Conservation (phyloP, 352 stramenopile genomes). For the Phytophthora kernoviae region DNA sequence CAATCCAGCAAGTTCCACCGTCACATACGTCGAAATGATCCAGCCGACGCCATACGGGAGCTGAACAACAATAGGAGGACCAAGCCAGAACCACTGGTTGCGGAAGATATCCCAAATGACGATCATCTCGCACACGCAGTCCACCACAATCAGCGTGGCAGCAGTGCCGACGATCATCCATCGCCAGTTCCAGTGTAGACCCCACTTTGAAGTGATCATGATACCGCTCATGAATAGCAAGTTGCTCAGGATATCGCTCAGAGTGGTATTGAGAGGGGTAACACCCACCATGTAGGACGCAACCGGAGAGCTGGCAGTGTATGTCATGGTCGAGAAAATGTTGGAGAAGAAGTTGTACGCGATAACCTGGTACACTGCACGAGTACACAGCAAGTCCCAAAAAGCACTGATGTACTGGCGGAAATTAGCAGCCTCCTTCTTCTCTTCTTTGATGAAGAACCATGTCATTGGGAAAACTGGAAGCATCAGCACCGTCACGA, state of each 20-base stretch:
- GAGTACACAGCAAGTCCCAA: conserved; percentile 31
- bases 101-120: conserved; percentile 16
- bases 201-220: conserved; percentile 40
- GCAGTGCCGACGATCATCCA: conserved; percentile 25
- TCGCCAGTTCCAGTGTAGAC: conserved; percentile 46
- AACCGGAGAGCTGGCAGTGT: conserved; percentile 28
- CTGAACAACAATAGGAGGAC: conserved; percentile 10
- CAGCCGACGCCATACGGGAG: conserved; percentile 15
- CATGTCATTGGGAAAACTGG: conserved; percentile 35
- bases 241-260: conserved; percentile 39
- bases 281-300: conserved; percentile 37
- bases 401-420: conserved; percentile 33
- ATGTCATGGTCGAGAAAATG: conserved; percentile 38
- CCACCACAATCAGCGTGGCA: conserved; percentile 14
- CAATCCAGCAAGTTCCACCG: conserved; percentile 38
- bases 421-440: conserved; percentile 26
- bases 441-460: conserved; percentile 41
- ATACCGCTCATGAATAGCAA: conserved; percentile 37
- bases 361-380: conserved; percentile 43
- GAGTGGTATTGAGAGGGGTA: conserved; percentile 32
- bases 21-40: conserved; percentile 26
- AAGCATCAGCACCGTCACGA: conserved; percentile 30
- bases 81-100: conserved; percentile 23
- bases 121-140: conserved; percentile 21
- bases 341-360: conserved; percentile 37